Evolutionary conservation across 148 eudicot species (phyloP).

Genomic region (Linanthus parryae): DNA sequence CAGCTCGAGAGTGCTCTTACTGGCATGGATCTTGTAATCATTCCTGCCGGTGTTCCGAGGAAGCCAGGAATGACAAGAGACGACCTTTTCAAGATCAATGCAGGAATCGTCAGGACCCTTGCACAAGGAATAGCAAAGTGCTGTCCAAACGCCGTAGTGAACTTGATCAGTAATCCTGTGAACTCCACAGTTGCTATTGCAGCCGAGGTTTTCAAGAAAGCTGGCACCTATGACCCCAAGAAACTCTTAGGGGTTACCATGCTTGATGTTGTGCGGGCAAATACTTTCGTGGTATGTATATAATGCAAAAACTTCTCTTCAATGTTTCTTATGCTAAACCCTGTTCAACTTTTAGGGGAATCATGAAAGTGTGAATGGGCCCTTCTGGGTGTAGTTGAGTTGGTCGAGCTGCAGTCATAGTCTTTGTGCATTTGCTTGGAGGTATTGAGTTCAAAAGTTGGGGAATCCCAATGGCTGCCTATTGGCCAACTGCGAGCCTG

Average conservation of each 20-base stretch:
- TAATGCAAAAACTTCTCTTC: no score
- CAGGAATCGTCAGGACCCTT: conserved; percentile 91
- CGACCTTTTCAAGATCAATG: conserved; percentile 95
- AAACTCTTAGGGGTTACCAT: conserved; percentile 84
- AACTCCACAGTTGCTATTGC: conserved; percentile 96
- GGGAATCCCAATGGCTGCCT: no score
- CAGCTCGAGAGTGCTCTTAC: conserved; percentile 76
- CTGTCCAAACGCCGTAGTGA: conserved; percentile 85
- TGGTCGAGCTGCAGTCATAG: no score
- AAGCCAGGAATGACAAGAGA: conserved; percentile 99
- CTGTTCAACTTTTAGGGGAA: no score
- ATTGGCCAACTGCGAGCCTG: no score
- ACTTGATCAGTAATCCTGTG: conserved; percentile 94
- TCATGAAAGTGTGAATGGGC: no score
- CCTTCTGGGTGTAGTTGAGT: no score
- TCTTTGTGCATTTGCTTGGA: no score
- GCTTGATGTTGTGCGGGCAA: conserved; percentile 98
- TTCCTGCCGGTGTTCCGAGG: conserved; percentile 97
- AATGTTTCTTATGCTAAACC: no score
- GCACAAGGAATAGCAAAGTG: conserved; percentile 82
- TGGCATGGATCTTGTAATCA: conserved; percentile 89
- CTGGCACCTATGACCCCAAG: conserved; percentile 96
- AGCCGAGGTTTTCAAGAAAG: conserved; percentile 95
- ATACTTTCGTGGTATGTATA: conserved; percentile 97
- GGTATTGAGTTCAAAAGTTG: no score